Percentiles rank a stretch among this genome's conserved stretches.
phyloP scores from a whole-genome alignment of 257 asterid species.

The Solanum corneliomulleri region DNA sequence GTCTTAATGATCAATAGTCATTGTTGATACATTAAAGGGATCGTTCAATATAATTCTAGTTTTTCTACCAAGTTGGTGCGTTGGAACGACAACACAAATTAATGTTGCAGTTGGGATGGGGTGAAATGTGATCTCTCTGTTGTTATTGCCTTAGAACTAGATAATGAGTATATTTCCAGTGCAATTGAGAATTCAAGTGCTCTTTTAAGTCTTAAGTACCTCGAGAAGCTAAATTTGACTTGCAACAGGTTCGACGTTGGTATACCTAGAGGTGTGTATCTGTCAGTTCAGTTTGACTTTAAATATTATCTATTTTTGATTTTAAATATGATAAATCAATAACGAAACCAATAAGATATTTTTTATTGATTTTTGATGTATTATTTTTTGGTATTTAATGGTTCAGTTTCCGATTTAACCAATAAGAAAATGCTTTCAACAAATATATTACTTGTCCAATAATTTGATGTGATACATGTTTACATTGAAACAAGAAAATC shows the following conservation, averaged over 20 bases:
- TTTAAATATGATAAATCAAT: too few species aligned
- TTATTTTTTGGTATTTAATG: too few species aligned
- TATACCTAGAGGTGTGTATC: neutral
- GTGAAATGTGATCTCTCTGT: neutral
- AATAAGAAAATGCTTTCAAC: too few species aligned
- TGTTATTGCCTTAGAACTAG: neutral
- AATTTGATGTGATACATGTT: too few species aligned
- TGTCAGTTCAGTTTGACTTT: too few species aligned
- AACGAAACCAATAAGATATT: too few species aligned
- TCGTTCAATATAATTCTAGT: neutral
- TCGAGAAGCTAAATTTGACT: constrained; percentile 1
- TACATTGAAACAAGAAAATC: too few species aligned
- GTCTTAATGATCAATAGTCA: constrained; percentile 28
- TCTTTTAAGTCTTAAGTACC: constrained; percentile 2
- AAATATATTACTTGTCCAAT: too few species aligned
- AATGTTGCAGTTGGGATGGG: neutral
- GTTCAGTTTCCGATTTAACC: too few species aligned
- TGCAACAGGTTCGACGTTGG: neutral
- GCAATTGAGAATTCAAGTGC: neutral
- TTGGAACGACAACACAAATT: neutral
- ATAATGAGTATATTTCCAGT: neutral
- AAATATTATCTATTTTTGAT: too few species aligned
- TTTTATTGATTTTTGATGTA: too few species aligned
- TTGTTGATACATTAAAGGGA: constrained; percentile 24
- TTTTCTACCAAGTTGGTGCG: constrained; percentile 21